Evolutionary conservation across 2,329 filamentous ascomycete species (phyloP).

Genomic region (Sclerotinia borealis): DNA sequence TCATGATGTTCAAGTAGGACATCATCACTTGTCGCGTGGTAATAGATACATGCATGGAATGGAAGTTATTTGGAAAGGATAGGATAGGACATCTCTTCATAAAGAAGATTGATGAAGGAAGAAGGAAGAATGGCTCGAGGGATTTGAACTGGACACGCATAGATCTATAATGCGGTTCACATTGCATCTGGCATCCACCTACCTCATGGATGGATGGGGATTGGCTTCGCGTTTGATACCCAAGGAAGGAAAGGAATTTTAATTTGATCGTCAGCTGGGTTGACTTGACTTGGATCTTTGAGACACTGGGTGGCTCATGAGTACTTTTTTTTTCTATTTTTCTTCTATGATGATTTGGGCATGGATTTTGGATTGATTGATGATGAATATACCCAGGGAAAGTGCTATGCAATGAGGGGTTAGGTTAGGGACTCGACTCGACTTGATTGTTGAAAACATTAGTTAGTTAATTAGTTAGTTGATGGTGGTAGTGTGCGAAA

Average conservation of each 20-base stretch:
- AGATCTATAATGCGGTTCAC: not conserved
- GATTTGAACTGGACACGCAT: not conserved
- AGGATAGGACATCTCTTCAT: not conserved
- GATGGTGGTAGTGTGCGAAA: not conserved
- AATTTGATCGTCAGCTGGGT: not conserved
- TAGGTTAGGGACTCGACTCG: not conserved
- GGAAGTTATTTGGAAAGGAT: not conserved
- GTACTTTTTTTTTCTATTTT: not conserved
- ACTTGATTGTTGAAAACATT: too few species aligned
- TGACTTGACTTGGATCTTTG: not conserved
- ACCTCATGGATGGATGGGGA: too few species aligned
- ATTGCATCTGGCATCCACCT: too few species aligned
- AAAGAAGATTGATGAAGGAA: not conserved
- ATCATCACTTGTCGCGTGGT: not conserved
- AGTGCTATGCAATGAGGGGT: not conserved
- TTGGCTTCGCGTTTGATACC: too few species aligned
- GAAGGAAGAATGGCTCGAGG: not conserved
- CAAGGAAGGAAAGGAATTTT: too few species aligned
- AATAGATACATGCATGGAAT: not conserved
- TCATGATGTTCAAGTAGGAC: too few species aligned
- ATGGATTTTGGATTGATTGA: too few species aligned
- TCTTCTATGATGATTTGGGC: not conserved
- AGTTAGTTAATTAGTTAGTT: not conserved
- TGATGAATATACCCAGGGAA: constrained; percentile 2
- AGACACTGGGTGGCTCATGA: not conserved